phyloP scores from a whole-genome alignment of 805 yeast species.

The Starmerella gropengiesseri region DNA sequence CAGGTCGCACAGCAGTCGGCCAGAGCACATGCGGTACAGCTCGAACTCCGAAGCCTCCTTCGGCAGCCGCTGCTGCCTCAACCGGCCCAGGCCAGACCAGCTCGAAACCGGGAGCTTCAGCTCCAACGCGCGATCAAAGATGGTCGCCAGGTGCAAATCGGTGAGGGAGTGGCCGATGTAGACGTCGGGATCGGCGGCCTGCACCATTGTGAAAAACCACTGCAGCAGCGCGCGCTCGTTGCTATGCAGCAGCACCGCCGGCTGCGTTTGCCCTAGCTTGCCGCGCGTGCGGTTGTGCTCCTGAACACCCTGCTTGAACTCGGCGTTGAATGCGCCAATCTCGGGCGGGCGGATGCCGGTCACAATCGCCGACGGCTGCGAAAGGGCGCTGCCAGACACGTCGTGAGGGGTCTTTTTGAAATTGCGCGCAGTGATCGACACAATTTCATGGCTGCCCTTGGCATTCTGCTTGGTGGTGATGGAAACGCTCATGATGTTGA shows the following conservation, averaged over 20 bases:
- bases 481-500: conserved; percentile 63
- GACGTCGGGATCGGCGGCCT: conserved; percentile 81
- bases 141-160: conserved; percentile 61
- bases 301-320: conserved; percentile 42
- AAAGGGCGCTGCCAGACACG: conserved; percentile 51
- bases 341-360: conserved; percentile 72
- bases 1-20: conserved; percentile 82
- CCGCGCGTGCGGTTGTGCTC: conserved; percentile 34
- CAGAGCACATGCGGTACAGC: conserved; percentile 63
- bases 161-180: conserved; percentile 82
- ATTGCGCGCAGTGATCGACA: conserved; percentile 67
- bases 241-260: conserved; percentile 42
- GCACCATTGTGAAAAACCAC: conserved; percentile 61
- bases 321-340: conserved; percentile 55
- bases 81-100: conserved; percentile 76
- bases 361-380: conserved; percentile 48
- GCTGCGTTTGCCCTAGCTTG: conserved; percentile 26
- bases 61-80: conserved; percentile 12
- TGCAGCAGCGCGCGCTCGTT: conserved; percentile 65
- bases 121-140: conserved; percentile 71
- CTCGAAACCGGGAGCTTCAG: conserved; percentile 45
- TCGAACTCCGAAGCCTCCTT: conserved; percentile 30
- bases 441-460: conserved; percentile 72
- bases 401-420: conserved; percentile 53
- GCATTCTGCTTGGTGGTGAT: conserved; percentile 72